Percentiles rank a stretch among this genome's conserved stretches.
phyloP scores from a whole-genome alignment of 1,284 basidiomycete species.

The Puccinia horiana region DNA sequence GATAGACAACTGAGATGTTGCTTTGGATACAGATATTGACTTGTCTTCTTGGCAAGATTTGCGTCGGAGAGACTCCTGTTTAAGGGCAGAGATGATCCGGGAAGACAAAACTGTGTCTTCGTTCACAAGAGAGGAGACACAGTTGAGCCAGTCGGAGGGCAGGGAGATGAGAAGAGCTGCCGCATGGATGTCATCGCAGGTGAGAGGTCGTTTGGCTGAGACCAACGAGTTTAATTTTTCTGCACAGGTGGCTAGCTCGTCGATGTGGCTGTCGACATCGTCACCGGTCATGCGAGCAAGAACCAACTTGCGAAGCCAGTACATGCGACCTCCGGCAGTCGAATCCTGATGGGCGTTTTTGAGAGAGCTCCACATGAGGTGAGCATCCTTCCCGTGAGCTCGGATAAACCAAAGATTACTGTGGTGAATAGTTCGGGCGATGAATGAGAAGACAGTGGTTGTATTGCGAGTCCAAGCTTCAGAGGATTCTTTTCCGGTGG shows the following conservation, averaged over 20 bases:
- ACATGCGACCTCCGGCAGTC: neutral
- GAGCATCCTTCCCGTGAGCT: neutral
- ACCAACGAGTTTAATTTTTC: neutral
- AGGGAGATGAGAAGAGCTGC: conserved; percentile 9
- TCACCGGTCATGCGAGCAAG: neutral
- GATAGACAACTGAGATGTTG: neutral
- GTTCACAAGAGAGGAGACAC: conserved; percentile 9
- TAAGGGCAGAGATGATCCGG: neutral
- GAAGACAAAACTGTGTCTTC: neutral
- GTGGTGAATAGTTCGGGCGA: neutral
- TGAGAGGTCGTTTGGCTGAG: neutral
- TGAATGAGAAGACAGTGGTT: neutral
- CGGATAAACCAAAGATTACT: neutral
- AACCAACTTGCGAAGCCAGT: conserved; percentile 5
- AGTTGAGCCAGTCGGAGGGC: conserved; percentile 8
- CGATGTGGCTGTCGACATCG: neutral
- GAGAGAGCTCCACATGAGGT: neutral
- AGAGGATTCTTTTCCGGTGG: neutral
- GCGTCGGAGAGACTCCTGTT: neutral
- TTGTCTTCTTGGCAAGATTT: neutral
- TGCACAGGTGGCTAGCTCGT: neutral
- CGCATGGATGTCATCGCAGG: neutral
- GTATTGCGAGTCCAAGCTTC: neutral
- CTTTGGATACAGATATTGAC: neutral
- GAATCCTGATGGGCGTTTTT: neutral